Evolutionary conservation across 495 filamentous ascomycete species (phyloP), one percentile per base, ranked within the genome.

Genomic region (Podospora fimiseda): DNA sequence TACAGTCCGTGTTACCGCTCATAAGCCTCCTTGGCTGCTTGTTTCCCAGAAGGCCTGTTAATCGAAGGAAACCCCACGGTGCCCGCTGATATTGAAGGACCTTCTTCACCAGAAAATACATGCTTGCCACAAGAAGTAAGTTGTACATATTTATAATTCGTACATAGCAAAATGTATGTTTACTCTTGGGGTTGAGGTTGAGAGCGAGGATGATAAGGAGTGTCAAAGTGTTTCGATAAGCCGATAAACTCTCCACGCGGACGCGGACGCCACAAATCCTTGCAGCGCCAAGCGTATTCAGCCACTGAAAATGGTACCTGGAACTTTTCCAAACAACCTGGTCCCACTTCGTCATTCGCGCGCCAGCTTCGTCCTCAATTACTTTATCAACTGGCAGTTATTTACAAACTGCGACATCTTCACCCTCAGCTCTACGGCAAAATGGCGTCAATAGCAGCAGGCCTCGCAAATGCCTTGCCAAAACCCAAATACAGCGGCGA

Each of bases 401-500:
- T 22, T 9, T 27, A 45, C 36, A 37, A 52, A 20, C 19, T 9
- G 42, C 55, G 40, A 11, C 50, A 15, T 33, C 27, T 33, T 33
- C 27, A 33, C 5, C 33, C 8, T 8, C 33, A 8, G 33, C 8
- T 55, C 52, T 21, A 55, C 43, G n/a, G 23, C 14, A 63, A 41
- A 52, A 90, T 90, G 86, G 69, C 83, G 48, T 86, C 80, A 39
- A 78, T 92, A 63, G 81, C 86, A 46, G 78, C 85, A 18, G 86
- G 89, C 24, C 82, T 98, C 24, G 80, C 90, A 21, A 85, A 84
- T 65, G 82, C 86, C 40, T 78, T 98, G 13, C 93, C 93, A 0
- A 92, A 90, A 55, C 94, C 93, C 14, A 90, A 88, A 67, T 91
- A 96, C 64, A 84, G 78, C 14, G 88, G 86, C 46, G 88, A 94